A percentile compares a stretch with the other conserved stretches of the same genome.
phyloP scores from a whole-genome alignment of 441 rosid genomes.

The Oxalis stricta region DNA sequence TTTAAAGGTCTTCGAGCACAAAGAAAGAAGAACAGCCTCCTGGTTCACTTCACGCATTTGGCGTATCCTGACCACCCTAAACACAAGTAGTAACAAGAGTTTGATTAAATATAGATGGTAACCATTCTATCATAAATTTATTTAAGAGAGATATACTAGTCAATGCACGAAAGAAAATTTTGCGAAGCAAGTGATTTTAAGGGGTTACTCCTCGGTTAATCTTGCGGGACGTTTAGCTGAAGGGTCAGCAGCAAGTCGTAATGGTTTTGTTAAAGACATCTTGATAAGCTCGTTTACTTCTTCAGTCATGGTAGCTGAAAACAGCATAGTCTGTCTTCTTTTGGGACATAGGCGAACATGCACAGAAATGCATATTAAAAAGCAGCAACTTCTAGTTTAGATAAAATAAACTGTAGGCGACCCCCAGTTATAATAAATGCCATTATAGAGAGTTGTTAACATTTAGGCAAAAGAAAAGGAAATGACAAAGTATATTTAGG shows the following conservation, averaged over 20 bases:
- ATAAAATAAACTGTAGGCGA: neutral
- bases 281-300: conserved; percentile 83
- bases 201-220: conserved; percentile 75
- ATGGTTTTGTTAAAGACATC: conserved; percentile 73
- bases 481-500: conserved; percentile 1
- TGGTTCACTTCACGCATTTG: conserved; percentile 81
- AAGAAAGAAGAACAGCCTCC: conserved; percentile 88
- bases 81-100: conserved; percentile 10
- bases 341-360: conserved; percentile 87
- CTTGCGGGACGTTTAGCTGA: conserved; percentile 76
- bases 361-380: conserved; percentile 7
- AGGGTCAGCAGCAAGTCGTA: conserved; percentile 92
- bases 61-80: conserved; percentile 85
- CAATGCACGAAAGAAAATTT: conserved; percentile 3
- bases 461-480: neutral
- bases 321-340: conserved; percentile 91
- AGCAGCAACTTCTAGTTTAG: conserved; percentile 4
- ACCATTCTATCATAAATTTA: neutral
- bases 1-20: conserved; percentile 80
- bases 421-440: neutral
- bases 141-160: neutral
- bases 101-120: conserved; percentile 1
- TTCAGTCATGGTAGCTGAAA: conserved; percentile 97
- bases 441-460: neutral
- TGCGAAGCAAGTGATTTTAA: conserved; percentile 1